Base-by-base conservation (phyloP, 176 grass and related monocot genomes). In the Themeda triandra region DNA sequence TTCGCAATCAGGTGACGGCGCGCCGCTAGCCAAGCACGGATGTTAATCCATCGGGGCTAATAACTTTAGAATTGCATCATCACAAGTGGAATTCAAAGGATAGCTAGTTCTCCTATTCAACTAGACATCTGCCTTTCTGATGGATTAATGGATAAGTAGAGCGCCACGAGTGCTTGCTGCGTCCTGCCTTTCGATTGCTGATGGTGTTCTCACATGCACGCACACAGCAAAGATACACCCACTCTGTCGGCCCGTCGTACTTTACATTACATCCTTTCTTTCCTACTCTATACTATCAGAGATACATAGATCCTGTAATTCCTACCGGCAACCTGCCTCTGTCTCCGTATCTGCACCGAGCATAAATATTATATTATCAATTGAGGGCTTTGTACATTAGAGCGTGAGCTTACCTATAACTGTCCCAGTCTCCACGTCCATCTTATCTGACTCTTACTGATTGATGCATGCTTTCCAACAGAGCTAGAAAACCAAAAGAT, bases 151-250 rank as follows among this genome's bases (percentile, higher is more conserved):
- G 69, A 71, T 81, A 79, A 78, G 76, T 44, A 8, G 32, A 45
- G 15, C 44, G 75, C 13, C 39, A 49, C 2, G 4, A 64, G 76
- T 86, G 76, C 84, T 49, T 64, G 40, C 33, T 80, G 76, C 54
- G 76, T 86, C 67, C 40, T 14, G 40, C n/a, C 69, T 86, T 80
- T 72, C 29, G 11, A 7, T 40, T 27, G 76, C 76, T 73, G 84
- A 86, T 76, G 75, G 21, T 49, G 23, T 30, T 63, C 75, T 71
- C 75, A 86, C 84, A 71, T 71, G 73, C 83, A 67, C 1, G 25
- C 83, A 67, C 48, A 10, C 3, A 1, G 1, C 25, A 63, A 36
- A 11, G 7, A 46, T 29, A 73, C 41, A 33, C 28, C 12, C 48
- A 0, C 40, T 42, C 24, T 6, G 45, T 67, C 44, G 44, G 23